These are phyloP conservation scores for Heliocybe sulcata DNA, from an alignment of 1,284 basidiomycete genomes.

Conservation along the genomic window DNA sequence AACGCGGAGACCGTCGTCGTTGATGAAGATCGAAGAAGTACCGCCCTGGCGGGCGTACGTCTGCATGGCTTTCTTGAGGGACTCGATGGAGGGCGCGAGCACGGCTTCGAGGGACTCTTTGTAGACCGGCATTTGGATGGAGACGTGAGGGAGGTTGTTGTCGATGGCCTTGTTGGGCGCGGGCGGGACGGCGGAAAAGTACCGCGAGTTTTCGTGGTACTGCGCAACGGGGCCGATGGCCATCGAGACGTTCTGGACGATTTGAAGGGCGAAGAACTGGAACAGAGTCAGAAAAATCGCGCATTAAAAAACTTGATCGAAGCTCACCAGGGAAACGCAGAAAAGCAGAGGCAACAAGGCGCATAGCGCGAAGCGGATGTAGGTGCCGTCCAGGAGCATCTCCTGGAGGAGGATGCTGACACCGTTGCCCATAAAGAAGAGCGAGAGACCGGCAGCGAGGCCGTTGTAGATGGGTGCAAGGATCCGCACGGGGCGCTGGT, in stretches of 20 bases:
- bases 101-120: slow-evolving; percentile 34
- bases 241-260: slow-evolving; percentile 31
- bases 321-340: slow-evolving; percentile 31
- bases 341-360: slow-evolving; percentile 34
- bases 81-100: slow-evolving; percentile 35
- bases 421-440: slow-evolving; percentile 31
- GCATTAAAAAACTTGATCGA: background rate
- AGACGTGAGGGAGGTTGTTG: slow-evolving; percentile 42
- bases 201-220: slow-evolving; percentile 38
- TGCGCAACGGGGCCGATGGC: slow-evolving; percentile 42
- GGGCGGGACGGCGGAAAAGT: slow-evolving; percentile 37
- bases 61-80: slow-evolving; percentile 38
- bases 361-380: slow-evolving; percentile 34
- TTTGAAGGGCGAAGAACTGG: slow-evolving; percentile 27
- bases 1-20: slow-evolving; percentile 43
- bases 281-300: slow-evolving; percentile 8
- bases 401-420: slow-evolving; percentile 34
- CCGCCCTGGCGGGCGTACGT: slow-evolving; percentile 47
- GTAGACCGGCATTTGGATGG: slow-evolving; percentile 53
- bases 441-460: slow-evolving; percentile 29
- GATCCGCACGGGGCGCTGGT: slow-evolving; percentile 29
- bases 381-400: slow-evolving; percentile 36
- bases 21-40: slow-evolving; percentile 40
- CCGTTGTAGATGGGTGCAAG: slow-evolving; percentile 41
- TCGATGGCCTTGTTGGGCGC: slow-evolving; percentile 31